Base-by-base conservation (phyloP, 2,329 filamentous ascomycete genomes). In the Arthrobotrys iridis region DNA sequence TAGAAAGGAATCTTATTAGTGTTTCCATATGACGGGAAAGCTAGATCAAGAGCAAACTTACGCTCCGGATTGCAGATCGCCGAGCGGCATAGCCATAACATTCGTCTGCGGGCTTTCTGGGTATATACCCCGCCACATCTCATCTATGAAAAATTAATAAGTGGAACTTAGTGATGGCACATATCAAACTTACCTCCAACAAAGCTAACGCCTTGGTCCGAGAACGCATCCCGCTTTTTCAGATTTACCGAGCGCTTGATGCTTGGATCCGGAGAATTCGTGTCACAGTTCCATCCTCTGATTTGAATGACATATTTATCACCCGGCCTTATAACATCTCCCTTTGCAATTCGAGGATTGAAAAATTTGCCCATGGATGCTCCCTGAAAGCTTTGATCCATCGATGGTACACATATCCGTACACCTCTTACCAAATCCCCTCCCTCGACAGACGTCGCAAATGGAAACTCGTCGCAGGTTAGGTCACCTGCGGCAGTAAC, bases 241-340 rank as follows among this genome's bases (percentile, higher is more conserved):
- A 63, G 4, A n/a, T 13, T 11, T 15, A 40, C 30, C 4, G 43
- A 50, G 1, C 59, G 41, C 13, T 50, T 52, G 5, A 63, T 40
- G 15, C 28, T 63, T 15, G 28, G 4, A 41, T 63, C 59, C 24
- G 59, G 59, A 15, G 41, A 11, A 22, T 63, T 26, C 43, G 43
- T 50, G 24, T 13, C 13, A 22, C 59, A 63, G 52, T 63, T 28
- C 59, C 59, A 63, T 13, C 59, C 59, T 15, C 3, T 26, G 8
- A 63, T 63, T 7, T 52, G 26, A 52, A 63, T 41, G 20, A 63
- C 59, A 41, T 63, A 63, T 30, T 63, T 63, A 8, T 63, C 59
- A 18, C 59, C 59, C 4, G 41, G 43, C 13, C 59, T 20, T 13
- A 63, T 63, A 2, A 37, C 43, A 40, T 50, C 43, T 2, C 59